These are phyloP conservation scores for Oryza glaberrima DNA, from an alignment of 176 grass and related monocot genomes.

Conservation along the genomic window DNA sequence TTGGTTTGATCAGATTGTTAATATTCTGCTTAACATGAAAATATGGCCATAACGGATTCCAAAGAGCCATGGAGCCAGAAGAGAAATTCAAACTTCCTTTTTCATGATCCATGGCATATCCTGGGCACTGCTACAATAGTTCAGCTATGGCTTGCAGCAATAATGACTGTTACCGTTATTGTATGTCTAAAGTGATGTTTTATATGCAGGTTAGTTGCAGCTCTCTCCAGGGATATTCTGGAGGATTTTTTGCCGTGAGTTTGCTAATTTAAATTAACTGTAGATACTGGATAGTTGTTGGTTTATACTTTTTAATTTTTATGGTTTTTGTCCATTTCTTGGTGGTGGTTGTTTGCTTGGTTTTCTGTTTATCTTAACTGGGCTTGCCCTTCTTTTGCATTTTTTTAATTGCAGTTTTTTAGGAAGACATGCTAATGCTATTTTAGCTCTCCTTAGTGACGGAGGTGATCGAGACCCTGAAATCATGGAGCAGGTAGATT, in stretches of 20 bases:
- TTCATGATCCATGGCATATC: background rate
- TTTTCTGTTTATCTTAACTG: conserved; percentile 20
- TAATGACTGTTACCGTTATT: conserved; percentile 10
- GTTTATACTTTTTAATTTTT: conserved; percentile 12
- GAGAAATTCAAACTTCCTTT: background rate
- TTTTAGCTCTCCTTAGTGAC: conserved; percentile 67
- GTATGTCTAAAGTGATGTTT: conserved; percentile 34
- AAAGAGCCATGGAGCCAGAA: background rate
- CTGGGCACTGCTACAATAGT: conserved; percentile 28
- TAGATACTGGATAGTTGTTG: conserved; percentile 5
- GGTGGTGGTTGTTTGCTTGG: conserved; percentile 22
- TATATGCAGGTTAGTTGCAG: conserved; percentile 75
- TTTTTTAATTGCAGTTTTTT: conserved; percentile 66
- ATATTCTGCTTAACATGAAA: background rate
- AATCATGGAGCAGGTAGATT: conserved; percentile 83
- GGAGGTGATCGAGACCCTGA: conserved; percentile 85
- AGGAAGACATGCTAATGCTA: conserved; percentile 56
- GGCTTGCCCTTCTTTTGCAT: conserved; percentile 6
- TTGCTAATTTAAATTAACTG: conserved; percentile 38
- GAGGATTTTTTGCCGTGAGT: conserved; percentile 91
- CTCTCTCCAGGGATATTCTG: conserved; percentile 84
- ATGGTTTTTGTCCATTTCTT: conserved; percentile 11
- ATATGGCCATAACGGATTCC: background rate
- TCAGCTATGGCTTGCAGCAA: background rate
- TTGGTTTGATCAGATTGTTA: background rate